Percentiles rank a stretch among this genome's conserved stretches.
Conservation (phyloP, 2,329 filamentous ascomycete genomes). For the Davidsoniella eucalypti region DNA sequence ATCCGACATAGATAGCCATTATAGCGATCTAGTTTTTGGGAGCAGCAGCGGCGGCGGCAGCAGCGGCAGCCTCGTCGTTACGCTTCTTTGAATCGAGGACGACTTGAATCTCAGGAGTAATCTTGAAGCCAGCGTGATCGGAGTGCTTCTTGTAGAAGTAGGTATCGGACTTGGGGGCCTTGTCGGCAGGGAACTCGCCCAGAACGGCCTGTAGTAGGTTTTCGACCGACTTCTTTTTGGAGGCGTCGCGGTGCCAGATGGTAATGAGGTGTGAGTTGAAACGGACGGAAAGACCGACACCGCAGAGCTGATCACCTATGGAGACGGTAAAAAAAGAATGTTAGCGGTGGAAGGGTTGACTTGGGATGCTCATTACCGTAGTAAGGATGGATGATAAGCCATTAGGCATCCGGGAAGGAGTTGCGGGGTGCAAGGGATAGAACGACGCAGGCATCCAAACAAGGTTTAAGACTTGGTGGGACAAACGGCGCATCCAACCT, state of each 20-base stretch:
- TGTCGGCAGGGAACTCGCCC: slow-evolving; percentile 53
- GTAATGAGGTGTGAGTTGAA: slow-evolving; percentile 81
- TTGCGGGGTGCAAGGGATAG: no score
- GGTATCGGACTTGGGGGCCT: slow-evolving; percentile 53
- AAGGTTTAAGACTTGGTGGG: background rate
- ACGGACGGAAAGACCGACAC: slow-evolving; percentile 70
- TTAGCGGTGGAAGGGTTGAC: slow-evolving; percentile 26
- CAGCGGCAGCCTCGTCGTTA: slow-evolving; percentile 16
- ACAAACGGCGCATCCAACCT: background rate
- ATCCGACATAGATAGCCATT: no score
- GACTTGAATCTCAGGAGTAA: slow-evolving; percentile 39
- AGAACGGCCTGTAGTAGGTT: slow-evolving; percentile 57
- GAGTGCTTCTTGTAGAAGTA: slow-evolving; percentile 83
- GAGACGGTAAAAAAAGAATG: slow-evolving; percentile 15
- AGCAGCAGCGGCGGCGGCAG: slow-evolving; percentile 13
- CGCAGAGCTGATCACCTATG: slow-evolving; percentile 71
- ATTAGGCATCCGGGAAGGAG: background rate
- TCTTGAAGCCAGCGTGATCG: slow-evolving; percentile 70
- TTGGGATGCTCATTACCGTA: background rate
- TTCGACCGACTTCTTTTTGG: slow-evolving; percentile 64
- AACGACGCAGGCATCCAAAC: no score
- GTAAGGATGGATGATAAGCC: background rate
- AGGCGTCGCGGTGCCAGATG: slow-evolving; percentile 83
- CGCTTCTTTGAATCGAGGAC: slow-evolving; percentile 40
- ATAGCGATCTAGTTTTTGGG: no score